phyloP scores from a whole-genome alignment of 176 grass and related monocot species.

The Cenchrus purpureus region DNA sequence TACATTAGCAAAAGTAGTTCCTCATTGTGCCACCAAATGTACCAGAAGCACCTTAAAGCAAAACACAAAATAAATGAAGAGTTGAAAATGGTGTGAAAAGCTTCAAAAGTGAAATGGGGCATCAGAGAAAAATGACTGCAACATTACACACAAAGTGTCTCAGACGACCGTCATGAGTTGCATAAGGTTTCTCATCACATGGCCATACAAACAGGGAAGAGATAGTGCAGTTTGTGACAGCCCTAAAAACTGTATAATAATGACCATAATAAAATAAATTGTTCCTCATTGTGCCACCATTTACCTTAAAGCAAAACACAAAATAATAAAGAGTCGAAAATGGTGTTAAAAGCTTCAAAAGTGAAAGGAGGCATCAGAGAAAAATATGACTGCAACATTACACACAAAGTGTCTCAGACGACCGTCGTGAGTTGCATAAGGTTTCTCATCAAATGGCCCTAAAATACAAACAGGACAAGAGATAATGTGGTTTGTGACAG shows the following conservation, averaged over 20 bases:
- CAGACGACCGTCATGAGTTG: conserved; percentile 68
- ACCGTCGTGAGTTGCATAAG: conserved; percentile 58
- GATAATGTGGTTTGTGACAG: neutral
- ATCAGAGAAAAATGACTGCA: conserved; percentile 74
- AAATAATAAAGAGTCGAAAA: neutral
- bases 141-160: conserved; percentile 74
- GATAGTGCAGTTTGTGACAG: neutral
- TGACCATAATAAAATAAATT: neutral
- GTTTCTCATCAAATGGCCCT: conserved; percentile 71
- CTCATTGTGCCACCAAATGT: conserved; percentile 38
- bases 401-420: conserved; percentile 72
- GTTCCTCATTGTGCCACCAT: too few relatives aligned
- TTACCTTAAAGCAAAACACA: neutral
- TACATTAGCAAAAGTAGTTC: conserved; percentile 57
- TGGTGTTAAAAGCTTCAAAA: neutral
- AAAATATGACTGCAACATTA: conserved; percentile 65
- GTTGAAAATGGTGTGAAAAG: neutral
- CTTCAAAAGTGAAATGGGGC: neutral
- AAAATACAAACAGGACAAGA: neutral
- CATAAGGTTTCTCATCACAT: conserved; percentile 67
- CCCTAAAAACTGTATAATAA: neutral
- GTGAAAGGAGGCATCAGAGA: conserved; percentile 57
- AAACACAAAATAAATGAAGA: neutral
- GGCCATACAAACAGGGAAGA: conserved; percentile 6
- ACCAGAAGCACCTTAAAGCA: neutral